A percentile compares a stretch with the other conserved stretches of the same genome.
Evolutionary conservation across 176 grass and related monocot genomes (phyloP).

Genomic region (Eleusine indica): DNA sequence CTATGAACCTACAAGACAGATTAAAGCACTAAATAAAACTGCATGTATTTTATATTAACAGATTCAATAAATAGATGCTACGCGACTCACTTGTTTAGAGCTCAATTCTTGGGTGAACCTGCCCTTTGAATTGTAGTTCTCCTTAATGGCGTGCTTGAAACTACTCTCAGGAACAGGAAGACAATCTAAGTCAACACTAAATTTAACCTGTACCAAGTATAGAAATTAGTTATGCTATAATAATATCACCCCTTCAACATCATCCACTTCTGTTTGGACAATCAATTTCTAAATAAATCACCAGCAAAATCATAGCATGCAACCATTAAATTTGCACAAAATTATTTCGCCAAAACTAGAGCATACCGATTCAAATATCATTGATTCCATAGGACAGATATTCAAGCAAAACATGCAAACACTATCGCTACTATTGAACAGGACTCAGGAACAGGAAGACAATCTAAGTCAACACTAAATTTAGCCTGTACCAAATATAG

Average conservation of each 20-base stretch:
- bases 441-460: constrained; percentile 58
- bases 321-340: constrained; percentile 5
- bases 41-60: background rate
- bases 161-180: constrained; percentile 60
- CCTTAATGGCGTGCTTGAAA: constrained; percentile 68
- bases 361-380: background rate
- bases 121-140: constrained; percentile 65
- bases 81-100: constrained; percentile 56
- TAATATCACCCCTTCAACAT: background rate
- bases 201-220: constrained; percentile 59
- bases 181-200: constrained; percentile 59
- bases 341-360: background rate
- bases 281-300: background rate
- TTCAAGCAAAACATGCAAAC: background rate
- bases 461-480: constrained; percentile 60
- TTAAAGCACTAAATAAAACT: background rate
- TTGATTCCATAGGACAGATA: background rate
- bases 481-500: constrained; percentile 54
- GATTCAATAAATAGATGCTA: constrained; percentile 24
- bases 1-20: constrained; percentile 50
- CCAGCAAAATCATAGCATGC: background rate
- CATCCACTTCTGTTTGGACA: background rate
- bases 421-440: background rate
- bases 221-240: constrained; percentile 33
- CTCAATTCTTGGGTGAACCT: constrained; percentile 63